Base-by-base conservation (phyloP, 2,329 filamentous ascomycete genomes). In the Colletotrichum chlorophyti region DNA sequence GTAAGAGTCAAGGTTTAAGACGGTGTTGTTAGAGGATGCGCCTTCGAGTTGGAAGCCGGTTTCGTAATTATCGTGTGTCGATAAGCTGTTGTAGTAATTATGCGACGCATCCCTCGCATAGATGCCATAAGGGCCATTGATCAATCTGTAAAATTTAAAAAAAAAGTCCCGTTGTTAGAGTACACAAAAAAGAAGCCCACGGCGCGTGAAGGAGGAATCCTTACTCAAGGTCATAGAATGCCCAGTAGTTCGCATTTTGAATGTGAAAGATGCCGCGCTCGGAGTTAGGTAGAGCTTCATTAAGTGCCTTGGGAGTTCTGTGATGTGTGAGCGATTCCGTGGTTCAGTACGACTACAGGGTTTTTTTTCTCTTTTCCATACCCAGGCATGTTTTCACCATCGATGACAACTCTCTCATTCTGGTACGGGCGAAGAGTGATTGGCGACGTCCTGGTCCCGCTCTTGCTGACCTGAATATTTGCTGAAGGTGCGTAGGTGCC, bases 181-280 rank as follows among this genome's bases (percentile, higher is more conserved):
- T 9, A 9, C 34, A 12, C n/a, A n/a, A n/a, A n/a, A n/a, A n/a
- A n/a, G n/a, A n/a, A n/a, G n/a, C n/a, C n/a, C n/a, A n/a, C 12
- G 19, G 21, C 14, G 40, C 1, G 48, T n/a, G n/a, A n/a, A n/a
- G n/a, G n/a, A n/a, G n/a, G n/a, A n/a, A n/a, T n/a, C n/a, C 26
- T 6, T 61, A 65, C 64, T 65, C 65, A 3, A 79, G 59, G 29
- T 73, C 71, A 60, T 72, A 75, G 55, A 80, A 74, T 6, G 72
- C 71, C 78, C 77, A 80, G 65, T 76, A 80, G 50, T 74, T 72
- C 67, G 74, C 29, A 19, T 65, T 59, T 67, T 79, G 69, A 43
- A 80, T 74, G 59, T 80, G 77, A 24, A 80, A 70, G 27, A 78
- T 74, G 14, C 77, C 77, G 32, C 77, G 70, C 51, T 78, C 75